Evolutionary conservation across 768 basidiomycete species (phyloP).

Genomic region (Terana coerulea): DNA sequence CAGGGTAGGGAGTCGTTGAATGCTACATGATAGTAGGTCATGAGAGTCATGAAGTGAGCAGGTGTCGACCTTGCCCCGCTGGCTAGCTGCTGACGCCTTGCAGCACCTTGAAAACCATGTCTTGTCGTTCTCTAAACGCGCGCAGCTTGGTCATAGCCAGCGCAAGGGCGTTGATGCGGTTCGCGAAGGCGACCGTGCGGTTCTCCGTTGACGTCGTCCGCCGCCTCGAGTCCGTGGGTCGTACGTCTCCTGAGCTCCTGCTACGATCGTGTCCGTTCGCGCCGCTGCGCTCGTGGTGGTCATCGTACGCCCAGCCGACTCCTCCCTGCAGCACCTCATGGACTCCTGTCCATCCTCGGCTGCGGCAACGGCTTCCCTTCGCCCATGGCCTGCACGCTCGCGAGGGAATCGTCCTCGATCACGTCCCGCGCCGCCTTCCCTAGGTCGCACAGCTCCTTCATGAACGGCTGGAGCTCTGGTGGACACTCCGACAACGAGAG

Average conservation of each 20-base stretch:
- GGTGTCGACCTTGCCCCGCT: no score
- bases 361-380: constrained; percentile 5
- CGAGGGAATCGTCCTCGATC: constrained; percentile 19
- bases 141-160: constrained; percentile 65
- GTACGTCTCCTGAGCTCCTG: not conserved
- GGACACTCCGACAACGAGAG: constrained; percentile 65
- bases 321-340: constrained; percentile 20
- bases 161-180: constrained; percentile 72
- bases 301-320: constrained; percentile 19
- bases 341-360: constrained; percentile 22
- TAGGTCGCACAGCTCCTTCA: constrained; percentile 28
- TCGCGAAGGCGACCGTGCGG: constrained; percentile 70
- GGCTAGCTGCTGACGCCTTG: constrained; percentile 30
- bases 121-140: constrained; percentile 71
- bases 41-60: no score
- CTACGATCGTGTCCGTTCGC: constrained; percentile 2
- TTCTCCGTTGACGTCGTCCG: constrained; percentile 39
- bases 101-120: constrained; percentile 65
- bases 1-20: no score
- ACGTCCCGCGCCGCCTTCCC: constrained; percentile 11
- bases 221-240: constrained; percentile 15
- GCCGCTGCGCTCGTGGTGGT: constrained; percentile 1
- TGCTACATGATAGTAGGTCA: no score
- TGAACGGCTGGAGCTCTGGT: constrained; percentile 58
- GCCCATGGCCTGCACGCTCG: constrained; percentile 15